Evolutionary conservation across 139 green algal genomes (phyloP).

Genomic region (Micractinium conductrix): DNA sequence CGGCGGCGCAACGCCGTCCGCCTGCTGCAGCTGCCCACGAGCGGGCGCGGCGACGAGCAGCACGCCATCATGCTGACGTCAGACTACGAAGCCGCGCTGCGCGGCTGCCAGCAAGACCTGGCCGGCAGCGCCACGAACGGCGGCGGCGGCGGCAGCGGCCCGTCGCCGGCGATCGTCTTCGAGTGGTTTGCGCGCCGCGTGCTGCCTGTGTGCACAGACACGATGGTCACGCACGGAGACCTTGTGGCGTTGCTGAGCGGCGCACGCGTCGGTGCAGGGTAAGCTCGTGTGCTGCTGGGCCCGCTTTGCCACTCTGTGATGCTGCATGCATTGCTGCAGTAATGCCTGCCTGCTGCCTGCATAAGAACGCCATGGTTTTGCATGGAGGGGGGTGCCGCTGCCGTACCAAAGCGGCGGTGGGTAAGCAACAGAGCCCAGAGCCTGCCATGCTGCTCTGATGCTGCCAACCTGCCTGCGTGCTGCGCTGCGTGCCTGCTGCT

Average conservation of each 20-base stretch:
- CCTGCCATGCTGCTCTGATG: not conserved
- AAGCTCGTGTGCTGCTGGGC: not conserved
- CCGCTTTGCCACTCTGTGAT: too few relatives aligned
- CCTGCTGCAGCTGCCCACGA: slow-evolving; percentile 45
- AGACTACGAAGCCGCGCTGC: slow-evolving; percentile 40
- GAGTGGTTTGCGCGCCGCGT: slow-evolving; percentile 48
- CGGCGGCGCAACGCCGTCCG: slow-evolving; percentile 32
- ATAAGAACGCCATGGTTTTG: too few relatives aligned
- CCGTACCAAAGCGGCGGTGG: too few relatives aligned
- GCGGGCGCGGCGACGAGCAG: slow-evolving; percentile 30
- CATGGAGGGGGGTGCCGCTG: too few relatives aligned
- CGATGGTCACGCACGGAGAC: slow-evolving; percentile 47
- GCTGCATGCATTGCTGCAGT: too few relatives aligned
- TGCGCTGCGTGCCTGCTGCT: not conserved
- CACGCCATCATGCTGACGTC: slow-evolving; percentile 45
- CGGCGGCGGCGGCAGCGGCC: not conserved
- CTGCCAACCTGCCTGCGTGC: not conserved
- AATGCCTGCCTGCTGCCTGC: too few relatives aligned
- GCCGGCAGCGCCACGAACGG: not conserved
- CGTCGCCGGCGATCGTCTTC: slow-evolving; percentile 26
- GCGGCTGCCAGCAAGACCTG: slow-evolving; percentile 6
- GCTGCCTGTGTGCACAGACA: slow-evolving; percentile 42
- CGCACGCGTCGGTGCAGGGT: not conserved
- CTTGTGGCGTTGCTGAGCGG: slow-evolving; percentile 41
- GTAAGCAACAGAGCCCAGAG: not conserved